Conservation (phyloP, 306 rosid genomes). For the Pueraria montana region DNA sequence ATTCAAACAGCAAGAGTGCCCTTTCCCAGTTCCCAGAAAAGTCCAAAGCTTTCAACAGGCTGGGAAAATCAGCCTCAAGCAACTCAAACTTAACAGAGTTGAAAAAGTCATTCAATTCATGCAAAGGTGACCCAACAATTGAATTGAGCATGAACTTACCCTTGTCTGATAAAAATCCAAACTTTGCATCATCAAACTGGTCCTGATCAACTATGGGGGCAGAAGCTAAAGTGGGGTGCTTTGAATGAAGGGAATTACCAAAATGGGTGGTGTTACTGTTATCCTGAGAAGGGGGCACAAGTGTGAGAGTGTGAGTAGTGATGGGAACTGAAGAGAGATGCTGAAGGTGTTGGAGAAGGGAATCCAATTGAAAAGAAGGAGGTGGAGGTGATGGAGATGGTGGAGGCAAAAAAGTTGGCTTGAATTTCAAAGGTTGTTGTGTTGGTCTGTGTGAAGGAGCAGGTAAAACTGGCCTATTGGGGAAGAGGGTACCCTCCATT, state of each 20-base stretch:
- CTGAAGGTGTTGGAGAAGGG: conserved; percentile 84
- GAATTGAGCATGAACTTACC: conserved; percentile 75
- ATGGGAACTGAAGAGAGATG: conserved; percentile 68
- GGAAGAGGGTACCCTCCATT: conserved; percentile 89
- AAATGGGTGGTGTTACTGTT: conserved; percentile 44
- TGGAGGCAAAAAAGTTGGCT: conserved; percentile 61
- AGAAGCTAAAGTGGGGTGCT: conserved; percentile 56
- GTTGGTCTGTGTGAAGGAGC: conserved; percentile 62
- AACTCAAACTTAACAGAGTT: conserved; percentile 70
- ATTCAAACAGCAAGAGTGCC: conserved; percentile 82
- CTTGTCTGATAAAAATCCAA: conserved; percentile 70
- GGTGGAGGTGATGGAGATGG: conserved; percentile 57
- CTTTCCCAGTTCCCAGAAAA: conserved; percentile 84
- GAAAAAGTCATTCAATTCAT: conserved; percentile 63
- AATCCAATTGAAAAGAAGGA: conserved; percentile 72
- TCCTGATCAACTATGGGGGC: conserved; percentile 32
- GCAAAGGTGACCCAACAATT: conserved; percentile 67
- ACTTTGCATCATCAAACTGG: conserved; percentile 40
- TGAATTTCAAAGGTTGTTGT: conserved; percentile 65
- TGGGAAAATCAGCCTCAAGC: conserved; percentile 69
- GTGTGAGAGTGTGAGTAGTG: conserved; percentile 50
- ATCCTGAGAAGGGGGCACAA: conserved; percentile 44
- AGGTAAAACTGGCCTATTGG: conserved; percentile 68
- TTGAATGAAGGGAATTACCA: conserved; percentile 49
- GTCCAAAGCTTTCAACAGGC: conserved; percentile 83